These are phyloP conservation scores for Phialocephala sp. DNA, from an alignment of 2,329 filamentous ascomycete genomes.

Conservation along the genomic window DNA sequence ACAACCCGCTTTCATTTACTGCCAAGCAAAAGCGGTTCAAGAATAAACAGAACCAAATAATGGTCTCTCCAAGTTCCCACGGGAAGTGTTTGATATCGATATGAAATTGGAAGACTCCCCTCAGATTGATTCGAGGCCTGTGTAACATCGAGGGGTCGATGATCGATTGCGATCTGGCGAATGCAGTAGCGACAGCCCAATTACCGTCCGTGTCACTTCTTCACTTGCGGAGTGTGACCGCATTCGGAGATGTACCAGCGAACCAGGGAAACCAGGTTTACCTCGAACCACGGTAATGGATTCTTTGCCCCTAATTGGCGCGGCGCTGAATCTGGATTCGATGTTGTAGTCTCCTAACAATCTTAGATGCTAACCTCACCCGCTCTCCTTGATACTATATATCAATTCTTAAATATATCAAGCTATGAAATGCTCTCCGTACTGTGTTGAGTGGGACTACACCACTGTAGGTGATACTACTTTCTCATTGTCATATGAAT, in stretches of 20 bases:
- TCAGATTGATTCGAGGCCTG: not conserved
- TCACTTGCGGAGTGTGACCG: too few species aligned
- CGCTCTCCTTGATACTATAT: too few species aligned
- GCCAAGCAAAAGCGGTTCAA: not conserved
- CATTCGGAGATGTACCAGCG: too few species aligned
- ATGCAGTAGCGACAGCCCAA: not conserved
- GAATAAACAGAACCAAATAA: not conserved
- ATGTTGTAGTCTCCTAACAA: not conserved
- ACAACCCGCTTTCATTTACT: too few species aligned
- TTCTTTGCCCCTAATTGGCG: not conserved
- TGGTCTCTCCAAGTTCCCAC: not conserved
- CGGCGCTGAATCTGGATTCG: not conserved
- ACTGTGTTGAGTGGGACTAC: too few species aligned
- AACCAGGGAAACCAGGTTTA: not conserved
- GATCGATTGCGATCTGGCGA: conserved; percentile 1
- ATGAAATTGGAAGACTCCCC: not conserved
- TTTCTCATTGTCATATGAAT: too few species aligned
- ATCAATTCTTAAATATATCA: too few species aligned
- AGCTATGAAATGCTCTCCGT: too few species aligned
- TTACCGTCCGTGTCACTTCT: not conserved
- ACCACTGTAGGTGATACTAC: too few species aligned
- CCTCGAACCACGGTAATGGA: conserved; percentile 6
- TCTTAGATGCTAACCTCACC: not conserved
- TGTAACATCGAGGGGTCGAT: not conserved
- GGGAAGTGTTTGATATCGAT: not conserved